Evolutionary conservation across 2,329 filamentous ascomycete species (phyloP).

Genomic region (Pezicula rhizophila): DNA sequence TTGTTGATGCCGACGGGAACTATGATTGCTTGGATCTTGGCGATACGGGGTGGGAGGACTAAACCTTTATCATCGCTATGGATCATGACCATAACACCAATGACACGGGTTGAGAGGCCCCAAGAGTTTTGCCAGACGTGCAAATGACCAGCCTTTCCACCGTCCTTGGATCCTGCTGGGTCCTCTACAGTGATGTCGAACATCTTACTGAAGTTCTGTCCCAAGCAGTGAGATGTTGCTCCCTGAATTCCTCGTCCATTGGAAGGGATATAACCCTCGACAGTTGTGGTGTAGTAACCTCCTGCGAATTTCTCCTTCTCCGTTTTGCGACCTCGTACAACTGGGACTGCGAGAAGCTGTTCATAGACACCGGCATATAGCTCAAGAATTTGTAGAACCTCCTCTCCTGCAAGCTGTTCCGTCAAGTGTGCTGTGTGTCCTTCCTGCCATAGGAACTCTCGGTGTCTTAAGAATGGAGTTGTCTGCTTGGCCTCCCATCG

Average conservation of each 20-base stretch:
- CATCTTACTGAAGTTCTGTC: conserved; percentile 99
- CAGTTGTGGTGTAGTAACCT: conserved; percentile 92
- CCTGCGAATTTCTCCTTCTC: conserved; percentile 98
- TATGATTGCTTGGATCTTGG: conserved; percentile 78
- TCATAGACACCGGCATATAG: conserved; percentile 90
- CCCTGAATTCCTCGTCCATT: conserved; percentile 97
- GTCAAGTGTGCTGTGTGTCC: conserved; percentile 76
- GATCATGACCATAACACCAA: conserved; percentile 98
- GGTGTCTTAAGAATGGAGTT: conserved; percentile 78
- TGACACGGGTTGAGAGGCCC: conserved; percentile 94
- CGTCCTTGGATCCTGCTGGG: conserved; percentile 61
- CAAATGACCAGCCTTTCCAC: conserved; percentile 67
- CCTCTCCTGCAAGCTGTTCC: conserved; percentile 71
- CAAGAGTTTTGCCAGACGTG: conserved; percentile 98
- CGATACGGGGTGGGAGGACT: conserved; percentile 84
- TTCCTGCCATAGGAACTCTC: conserved; percentile 98
- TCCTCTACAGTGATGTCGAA: conserved; percentile 98
- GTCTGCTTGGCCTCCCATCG: conserved; percentile 97
- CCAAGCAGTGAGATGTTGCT: conserved; percentile 81
- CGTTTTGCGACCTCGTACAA: conserved; percentile 89
- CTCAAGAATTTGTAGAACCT: conserved; percentile 90
- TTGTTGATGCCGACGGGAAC: conserved; percentile 91
- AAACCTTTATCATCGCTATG: conserved; percentile 95
- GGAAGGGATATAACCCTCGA: conserved; percentile 92
- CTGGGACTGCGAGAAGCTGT: conserved; percentile 86